Evolutionary conservation across 768 basidiomycete species (phyloP).

Genomic region (Suillus americanus): DNA sequence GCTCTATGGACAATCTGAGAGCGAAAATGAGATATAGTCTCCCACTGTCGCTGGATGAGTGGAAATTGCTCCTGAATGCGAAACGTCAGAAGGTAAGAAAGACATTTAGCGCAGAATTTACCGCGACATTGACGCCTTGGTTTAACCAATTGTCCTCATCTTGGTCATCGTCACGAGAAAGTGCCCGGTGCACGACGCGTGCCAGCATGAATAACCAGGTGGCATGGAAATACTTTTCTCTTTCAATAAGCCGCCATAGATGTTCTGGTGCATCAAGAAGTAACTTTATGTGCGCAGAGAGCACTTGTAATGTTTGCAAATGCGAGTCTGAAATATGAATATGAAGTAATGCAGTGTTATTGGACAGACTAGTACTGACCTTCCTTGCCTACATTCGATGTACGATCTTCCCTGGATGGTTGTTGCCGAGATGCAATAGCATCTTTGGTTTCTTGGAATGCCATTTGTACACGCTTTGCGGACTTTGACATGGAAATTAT

Average conservation of each 20-base stretch:
- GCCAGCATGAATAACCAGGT: conserved; percentile 87
- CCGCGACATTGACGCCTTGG: conserved; percentile 63
- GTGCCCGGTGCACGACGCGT: conserved; percentile 77
- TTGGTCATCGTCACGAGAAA: conserved; percentile 62
- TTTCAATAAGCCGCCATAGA: conserved; percentile 84
- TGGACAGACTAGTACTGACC: conserved; percentile 34
- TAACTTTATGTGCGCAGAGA: conserved; percentile 90
- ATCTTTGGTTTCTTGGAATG: conserved; percentile 60
- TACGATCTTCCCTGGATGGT: conserved; percentile 42
- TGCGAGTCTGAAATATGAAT: conserved; percentile 52
- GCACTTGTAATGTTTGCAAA: conserved; percentile 63
- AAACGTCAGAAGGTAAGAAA: conserved; percentile 4
- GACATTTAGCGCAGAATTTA: conserved; percentile 29
- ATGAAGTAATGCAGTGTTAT: conserved; percentile 6
- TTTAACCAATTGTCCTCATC: conserved; percentile 60
- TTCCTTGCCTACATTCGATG: conserved; percentile 37
- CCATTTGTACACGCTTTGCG: conserved; percentile 60
- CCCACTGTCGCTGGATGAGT: conserved; percentile 91
- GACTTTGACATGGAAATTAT: conserved; percentile 77
- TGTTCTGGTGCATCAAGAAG: conserved; percentile 90
- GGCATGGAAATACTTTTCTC: conserved; percentile 76
- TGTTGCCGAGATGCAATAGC: conserved; percentile 50
- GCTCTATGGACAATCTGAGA: conserved; percentile 87
- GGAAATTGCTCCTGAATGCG: conserved; percentile 75
- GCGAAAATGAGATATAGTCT: conserved; percentile 81